Evolutionary conservation across 768 basidiomycete genomes (phyloP), one percentile per base, ranked within the genome.

Genomic region (Leucocoprinus sp.): DNA sequence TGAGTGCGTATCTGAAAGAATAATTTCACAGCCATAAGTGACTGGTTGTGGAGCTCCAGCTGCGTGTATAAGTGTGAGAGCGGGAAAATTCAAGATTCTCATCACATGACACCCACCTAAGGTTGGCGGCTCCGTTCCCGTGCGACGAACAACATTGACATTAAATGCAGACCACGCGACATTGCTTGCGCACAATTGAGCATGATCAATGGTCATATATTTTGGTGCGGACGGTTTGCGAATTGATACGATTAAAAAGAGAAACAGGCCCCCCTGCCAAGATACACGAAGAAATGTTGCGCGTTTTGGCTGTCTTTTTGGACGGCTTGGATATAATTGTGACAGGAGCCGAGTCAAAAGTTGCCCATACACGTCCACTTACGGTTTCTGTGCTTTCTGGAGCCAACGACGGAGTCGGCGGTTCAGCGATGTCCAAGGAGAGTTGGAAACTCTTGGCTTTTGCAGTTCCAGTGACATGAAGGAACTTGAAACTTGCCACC

Each of bases 241-340:
- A 89, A 65, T 95, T 93, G 74, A 97, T 91, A 57, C 93, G 84
- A 62, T 93, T 92, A 75, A 93, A 95, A 37, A 97, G 76, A 43
- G 90, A 89, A 41, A 97, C 88, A 27, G 90, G 85, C 17, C 89
- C 86, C 38, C 87, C 85, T 22, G 84, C 84, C 44, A 91, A 75
- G 62, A 96, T 91, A 68, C 91, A 93, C 17, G 83, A 90, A 35
- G 82, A 84, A 59, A 86, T 85, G 69, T 88, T 84, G 67, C 92
- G 84, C 55, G 92, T 92, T 69, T 93, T 95, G 48, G 89, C 89
- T 8, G 91, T 95, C 73, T 93, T 93, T 76, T 93, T 93, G 49
- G 91, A 93, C 26, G 93, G 93, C 63, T 96, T 96, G 57, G 93
- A 93, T 57, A 97, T 93, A 66, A 96, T 92, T 37, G 86, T 84